These are phyloP conservation scores for Cercophora newfieldiana DNA, from an alignment of 495 filamentous ascomycete genomes.

Conservation along the genomic window DNA sequence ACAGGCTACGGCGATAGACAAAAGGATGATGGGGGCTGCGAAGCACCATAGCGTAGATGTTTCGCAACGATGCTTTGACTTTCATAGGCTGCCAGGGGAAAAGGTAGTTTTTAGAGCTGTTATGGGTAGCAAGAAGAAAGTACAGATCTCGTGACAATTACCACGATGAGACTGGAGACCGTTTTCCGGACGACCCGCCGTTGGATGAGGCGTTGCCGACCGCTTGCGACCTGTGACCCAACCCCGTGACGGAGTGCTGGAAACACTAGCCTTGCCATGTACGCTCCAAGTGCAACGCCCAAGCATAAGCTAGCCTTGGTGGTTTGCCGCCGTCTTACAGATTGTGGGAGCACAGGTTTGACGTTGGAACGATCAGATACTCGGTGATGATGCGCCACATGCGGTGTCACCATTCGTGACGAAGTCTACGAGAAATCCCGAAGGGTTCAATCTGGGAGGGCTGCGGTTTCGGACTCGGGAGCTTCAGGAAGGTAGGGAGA, in stretches of 20 bases:
- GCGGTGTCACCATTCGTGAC: neutral
- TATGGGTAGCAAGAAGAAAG: neutral
- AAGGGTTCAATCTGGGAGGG: neutral
- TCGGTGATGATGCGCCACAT: neutral
- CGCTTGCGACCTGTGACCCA: neutral
- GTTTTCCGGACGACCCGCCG: neutral
- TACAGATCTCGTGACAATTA: neutral
- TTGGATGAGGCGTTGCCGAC: neutral
- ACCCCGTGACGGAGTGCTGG: neutral
- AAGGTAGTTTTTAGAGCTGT: neutral
- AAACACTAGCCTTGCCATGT: neutral
- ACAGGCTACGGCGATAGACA: conserved; percentile 8
- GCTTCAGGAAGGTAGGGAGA: neutral
- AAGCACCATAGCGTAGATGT: conserved; percentile 9
- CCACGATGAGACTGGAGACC: neutral
- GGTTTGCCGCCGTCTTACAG: neutral
- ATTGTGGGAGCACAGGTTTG: neutral
- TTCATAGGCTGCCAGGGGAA: neutral
- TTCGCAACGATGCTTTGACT: neutral
- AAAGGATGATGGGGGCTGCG: conserved; percentile 8
- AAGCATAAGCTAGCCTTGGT: neutral
- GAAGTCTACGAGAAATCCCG: neutral
- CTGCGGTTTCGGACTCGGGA: neutral
- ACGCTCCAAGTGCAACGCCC: neutral
- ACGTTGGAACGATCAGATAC: neutral